Evolutionary conservation across 1,139 yeast genomes (phyloP).

Genomic region (Ogataea hybrid): DNA sequence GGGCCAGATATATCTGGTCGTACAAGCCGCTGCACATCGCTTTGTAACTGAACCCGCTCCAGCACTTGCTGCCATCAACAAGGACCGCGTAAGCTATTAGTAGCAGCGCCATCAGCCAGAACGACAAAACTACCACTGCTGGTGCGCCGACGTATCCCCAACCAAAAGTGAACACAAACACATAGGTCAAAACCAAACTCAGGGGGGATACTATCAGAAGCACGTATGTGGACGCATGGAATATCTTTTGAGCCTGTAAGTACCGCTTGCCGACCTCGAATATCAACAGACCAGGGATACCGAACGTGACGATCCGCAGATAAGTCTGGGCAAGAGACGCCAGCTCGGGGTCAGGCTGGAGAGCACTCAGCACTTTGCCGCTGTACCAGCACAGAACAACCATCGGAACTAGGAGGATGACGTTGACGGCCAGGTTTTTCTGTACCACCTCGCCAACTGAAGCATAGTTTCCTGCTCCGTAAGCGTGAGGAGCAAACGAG

Average conservation of each 20-base stretch:
- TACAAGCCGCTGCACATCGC: slow-evolving; percentile 54
- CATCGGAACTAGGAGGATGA: slow-evolving; percentile 54
- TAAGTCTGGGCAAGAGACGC: slow-evolving; percentile 58
- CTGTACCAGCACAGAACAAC: slow-evolving; percentile 45
- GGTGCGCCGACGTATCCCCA: slow-evolving; percentile 72
- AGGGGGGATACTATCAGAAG: slow-evolving; percentile 47
- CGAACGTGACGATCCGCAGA: slow-evolving; percentile 42
- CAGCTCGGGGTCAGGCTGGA: slow-evolving; percentile 50
- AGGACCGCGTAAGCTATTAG: slow-evolving; percentile 49
- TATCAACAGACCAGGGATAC: slow-evolving; percentile 48
- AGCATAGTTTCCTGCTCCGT: slow-evolving; percentile 57
- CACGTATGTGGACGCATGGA: slow-evolving; percentile 53
- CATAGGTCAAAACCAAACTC: slow-evolving; percentile 44
- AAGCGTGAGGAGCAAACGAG: slow-evolving; percentile 71
- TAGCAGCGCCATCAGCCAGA: slow-evolving; percentile 59
- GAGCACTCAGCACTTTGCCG: slow-evolving; percentile 37
- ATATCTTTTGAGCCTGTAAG: slow-evolving; percentile 53
- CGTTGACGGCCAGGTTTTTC: slow-evolving; percentile 56
- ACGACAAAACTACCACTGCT: slow-evolving; percentile 56
- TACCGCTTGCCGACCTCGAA: slow-evolving; percentile 52
- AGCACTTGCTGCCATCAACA: slow-evolving; percentile 63
- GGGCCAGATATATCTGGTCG: slow-evolving; percentile 20
- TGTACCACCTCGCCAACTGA: slow-evolving; percentile 62
- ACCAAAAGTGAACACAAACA: slow-evolving; percentile 55
- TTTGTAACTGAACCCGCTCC: slow-evolving; percentile 58